Conservation (phyloP, 2,329 filamentous ascomycete genomes). For the Xylariaceae sp. region DNA sequence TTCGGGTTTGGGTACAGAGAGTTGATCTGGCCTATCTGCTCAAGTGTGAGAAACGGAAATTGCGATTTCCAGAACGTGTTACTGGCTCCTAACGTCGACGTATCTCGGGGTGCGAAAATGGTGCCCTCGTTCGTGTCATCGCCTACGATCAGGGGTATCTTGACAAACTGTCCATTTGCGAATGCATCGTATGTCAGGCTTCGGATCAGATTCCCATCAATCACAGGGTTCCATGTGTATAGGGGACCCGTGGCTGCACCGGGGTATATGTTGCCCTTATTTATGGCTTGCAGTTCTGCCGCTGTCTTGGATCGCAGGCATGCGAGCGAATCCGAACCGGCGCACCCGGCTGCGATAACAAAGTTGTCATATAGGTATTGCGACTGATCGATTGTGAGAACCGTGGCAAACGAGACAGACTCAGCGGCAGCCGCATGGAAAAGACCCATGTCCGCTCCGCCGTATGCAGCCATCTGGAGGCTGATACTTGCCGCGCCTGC, state of each 20-base stretch:
- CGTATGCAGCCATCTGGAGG: constrained; percentile 55
- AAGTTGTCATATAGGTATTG: constrained; percentile 50
- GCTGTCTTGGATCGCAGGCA: constrained; percentile 44
- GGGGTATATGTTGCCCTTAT: constrained; percentile 38
- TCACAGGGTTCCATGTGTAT: constrained; percentile 50
- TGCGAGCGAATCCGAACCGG: constrained; percentile 35
- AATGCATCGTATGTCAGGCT: constrained; percentile 48
- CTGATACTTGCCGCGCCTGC: constrained; percentile 63
- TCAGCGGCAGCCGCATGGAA: constrained; percentile 49
- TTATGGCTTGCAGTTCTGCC: constrained; percentile 38
- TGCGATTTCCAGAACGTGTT: constrained; percentile 53
- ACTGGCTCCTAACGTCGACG: constrained; percentile 43
- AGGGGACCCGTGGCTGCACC: constrained; percentile 36
- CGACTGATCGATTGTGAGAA: constrained; percentile 42
- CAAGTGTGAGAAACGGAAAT: constrained; percentile 49
- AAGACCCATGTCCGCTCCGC: constrained; percentile 42
- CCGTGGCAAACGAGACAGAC: constrained; percentile 47
- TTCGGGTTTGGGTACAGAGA: constrained; percentile 49
- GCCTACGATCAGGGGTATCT: constrained; percentile 50
- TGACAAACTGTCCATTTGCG: constrained; percentile 44
- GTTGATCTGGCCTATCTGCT: constrained; percentile 49
- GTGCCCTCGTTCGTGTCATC: constrained; percentile 63
- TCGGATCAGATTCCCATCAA: constrained; percentile 49
- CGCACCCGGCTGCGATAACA: constrained; percentile 40
- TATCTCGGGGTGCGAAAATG: constrained; percentile 48